phyloP scores from a whole-genome alignment of 345 rosid genomes.

The Rhodamnia argentea region DNA sequence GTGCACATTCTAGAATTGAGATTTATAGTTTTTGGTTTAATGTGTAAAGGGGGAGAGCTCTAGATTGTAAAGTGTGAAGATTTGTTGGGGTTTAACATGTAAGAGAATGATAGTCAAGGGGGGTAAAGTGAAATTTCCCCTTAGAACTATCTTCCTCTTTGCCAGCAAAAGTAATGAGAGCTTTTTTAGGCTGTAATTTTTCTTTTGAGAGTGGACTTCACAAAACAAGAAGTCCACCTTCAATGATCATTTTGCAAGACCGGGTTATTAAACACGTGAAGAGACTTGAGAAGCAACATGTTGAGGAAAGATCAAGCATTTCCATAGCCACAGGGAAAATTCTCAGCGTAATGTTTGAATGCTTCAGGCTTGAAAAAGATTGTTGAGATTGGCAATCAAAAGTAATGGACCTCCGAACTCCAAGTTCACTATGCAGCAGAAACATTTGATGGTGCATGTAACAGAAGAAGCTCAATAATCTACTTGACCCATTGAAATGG shows the following conservation, averaged over 20 bases:
- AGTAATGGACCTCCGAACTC: not conserved
- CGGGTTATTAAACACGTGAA: conserved; percentile 3
- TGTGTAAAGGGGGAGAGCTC: not conserved
- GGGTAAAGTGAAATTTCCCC: not conserved
- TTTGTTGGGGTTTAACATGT: not conserved
- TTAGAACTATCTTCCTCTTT: not conserved
- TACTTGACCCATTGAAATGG: not conserved
- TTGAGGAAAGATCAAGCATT: not conserved
- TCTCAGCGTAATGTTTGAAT: conserved; percentile 2
- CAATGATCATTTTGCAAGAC: not conserved
- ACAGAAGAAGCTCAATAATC: not conserved
- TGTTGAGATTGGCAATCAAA: not conserved
- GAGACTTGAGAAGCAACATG: not conserved
- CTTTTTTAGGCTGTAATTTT: not conserved
- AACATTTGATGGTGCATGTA: not conserved
- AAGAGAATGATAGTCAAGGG: not conserved
- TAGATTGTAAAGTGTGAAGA: not conserved
- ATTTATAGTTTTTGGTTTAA: not conserved
- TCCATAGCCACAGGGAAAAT: not conserved
- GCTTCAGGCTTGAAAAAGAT: not conserved
- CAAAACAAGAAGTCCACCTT: not conserved
- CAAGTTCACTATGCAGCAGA: not conserved
- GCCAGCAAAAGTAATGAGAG: not conserved
- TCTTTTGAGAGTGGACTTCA: not conserved
- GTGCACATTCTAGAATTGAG: not conserved